Base-by-base conservation (phyloP, 1,284 basidiomycete species). In the Wolfiporia cocos region DNA sequence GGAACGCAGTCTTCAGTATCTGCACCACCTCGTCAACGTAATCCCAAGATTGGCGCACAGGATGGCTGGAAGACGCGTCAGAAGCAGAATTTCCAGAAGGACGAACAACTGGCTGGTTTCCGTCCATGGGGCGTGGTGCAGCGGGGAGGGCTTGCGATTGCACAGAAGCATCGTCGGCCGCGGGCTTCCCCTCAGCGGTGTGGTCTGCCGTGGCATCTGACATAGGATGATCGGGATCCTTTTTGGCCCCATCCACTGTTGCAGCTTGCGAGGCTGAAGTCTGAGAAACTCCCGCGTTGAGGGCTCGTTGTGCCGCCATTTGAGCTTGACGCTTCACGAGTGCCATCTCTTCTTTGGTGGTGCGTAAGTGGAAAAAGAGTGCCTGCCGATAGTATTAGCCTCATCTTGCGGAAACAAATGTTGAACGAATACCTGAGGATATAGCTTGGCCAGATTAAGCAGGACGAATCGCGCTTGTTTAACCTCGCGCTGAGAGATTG, bases 1-100 rank as follows among this genome's bases (percentile, higher is more conserved):
- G 96, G 71, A 96, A 97, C 1, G 92, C 88, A 0, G 95, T 98
- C 70, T 99, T 99, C 56, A 99, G 74, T 42, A 93, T 86, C 58
- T 94, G 88, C 37, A 94, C 81, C 48, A 99, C 84, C 58, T 99
- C 97, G 37, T 99, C 96, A 12, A 97, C 83, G 55, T 90, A 79
- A 46, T 98, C 95, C 78, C 83, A 92, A 22, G 91, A 81, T 54
- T 88, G 86, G 20, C 87, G 81, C 31, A 68, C 61, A 3, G 74
- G 71, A 41, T 58, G 44, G n/a, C n/a, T n/a, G 14, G 63, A 44
- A 37, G 63, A 49, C 7, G 14, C 11, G n/a, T 39, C 38, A 17
- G 15, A 21, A 9, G 28, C 7, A 11, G 26, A 28, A 28, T 14
- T 28, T 28, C 7, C 9, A 28, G 26, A 24, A n/a, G n/a, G n/a